Percentiles rank a stretch among this genome's conserved stretches.
Evolutionary conservation across 2,329 filamentous ascomycete genomes (phyloP).

Genomic region (Simplicillium sp.): DNA sequence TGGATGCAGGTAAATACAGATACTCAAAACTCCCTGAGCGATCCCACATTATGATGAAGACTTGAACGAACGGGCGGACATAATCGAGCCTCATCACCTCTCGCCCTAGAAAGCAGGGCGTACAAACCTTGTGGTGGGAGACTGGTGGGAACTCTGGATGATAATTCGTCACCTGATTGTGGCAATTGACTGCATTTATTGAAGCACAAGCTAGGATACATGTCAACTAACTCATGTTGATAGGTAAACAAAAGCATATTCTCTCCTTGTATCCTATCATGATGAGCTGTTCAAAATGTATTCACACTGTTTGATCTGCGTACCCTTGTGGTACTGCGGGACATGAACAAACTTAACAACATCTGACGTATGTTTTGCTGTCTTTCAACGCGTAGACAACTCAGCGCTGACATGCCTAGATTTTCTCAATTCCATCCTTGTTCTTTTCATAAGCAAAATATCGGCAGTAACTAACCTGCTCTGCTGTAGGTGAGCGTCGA

Average conservation of each 20-base stretch:
- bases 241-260: slow-evolving; percentile 23
- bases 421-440: no score
- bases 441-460: no score
- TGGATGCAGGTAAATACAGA: slow-evolving; percentile 30
- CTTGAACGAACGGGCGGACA: slow-evolving; percentile 65
- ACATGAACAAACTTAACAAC: slow-evolving; percentile 44
- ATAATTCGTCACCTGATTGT: slow-evolving; percentile 57
- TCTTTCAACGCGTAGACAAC: background rate
- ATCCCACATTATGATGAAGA: slow-evolving; percentile 44
- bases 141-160: slow-evolving; percentile 48
- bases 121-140: slow-evolving; percentile 52
- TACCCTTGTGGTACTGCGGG: slow-evolving; percentile 25
- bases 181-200: slow-evolving; percentile 15
- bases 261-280: slow-evolving; percentile 17
- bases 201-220: slow-evolving; percentile 14
- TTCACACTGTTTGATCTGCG: slow-evolving; percentile 51
- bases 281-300: slow-evolving; percentile 41
- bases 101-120: slow-evolving; percentile 44
- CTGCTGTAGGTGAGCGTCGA: no score
- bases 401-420: no score
- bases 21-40: slow-evolving; percentile 2
- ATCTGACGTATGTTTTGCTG: slow-evolving; percentile 42
- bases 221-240: slow-evolving; percentile 20
- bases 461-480: no score
- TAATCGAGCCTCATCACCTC: slow-evolving; percentile 44